These are phyloP conservation scores for Candida albicans DNA, from an alignment of 1,139 yeast species.

Conservation along the genomic window DNA sequence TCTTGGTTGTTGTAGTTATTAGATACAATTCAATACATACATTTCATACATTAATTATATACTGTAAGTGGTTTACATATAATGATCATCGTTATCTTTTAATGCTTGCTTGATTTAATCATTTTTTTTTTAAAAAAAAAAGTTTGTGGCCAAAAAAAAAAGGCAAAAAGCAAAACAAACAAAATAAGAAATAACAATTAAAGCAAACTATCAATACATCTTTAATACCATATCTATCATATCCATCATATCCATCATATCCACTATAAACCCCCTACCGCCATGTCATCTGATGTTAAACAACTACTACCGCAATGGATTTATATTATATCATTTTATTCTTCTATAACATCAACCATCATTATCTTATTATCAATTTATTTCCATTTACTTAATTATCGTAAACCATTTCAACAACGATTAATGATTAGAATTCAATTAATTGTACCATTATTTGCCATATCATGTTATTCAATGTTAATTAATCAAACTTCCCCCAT, in stretches of 20 bases:
- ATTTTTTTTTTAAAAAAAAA: too few species aligned
- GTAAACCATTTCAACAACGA: slow-evolving; percentile 89
- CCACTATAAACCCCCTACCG: too few species aligned
- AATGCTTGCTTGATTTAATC: too few species aligned
- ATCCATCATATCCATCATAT: too few species aligned
- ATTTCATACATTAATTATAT: too few species aligned
- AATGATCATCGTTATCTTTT: too few species aligned
- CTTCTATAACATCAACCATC: slow-evolving; percentile 32
- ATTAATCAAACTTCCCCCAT: slow-evolving; percentile 37
- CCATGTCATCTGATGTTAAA: slow-evolving; percentile 3
- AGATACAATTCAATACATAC: too few species aligned
- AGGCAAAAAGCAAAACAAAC: background rate
- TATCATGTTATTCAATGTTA: slow-evolving; percentile 55
- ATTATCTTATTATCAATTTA: slow-evolving; percentile 33
- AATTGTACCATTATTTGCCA: slow-evolving; percentile 59
- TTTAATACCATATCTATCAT: too few species aligned
- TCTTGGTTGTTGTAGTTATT: too few species aligned
- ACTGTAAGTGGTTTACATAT: too few species aligned
- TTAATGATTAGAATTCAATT: slow-evolving; percentile 77
- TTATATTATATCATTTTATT: slow-evolving; percentile 31
- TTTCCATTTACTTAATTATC: slow-evolving; percentile 57
- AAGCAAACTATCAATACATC: too few species aligned
- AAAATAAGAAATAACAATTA: too few species aligned
- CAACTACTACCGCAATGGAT: slow-evolving; percentile 36
- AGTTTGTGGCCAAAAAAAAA: background rate